Evolutionary conservation across 169 alveolate species (phyloP).

Genomic region (Plasmodium cynomolgi): DNA sequence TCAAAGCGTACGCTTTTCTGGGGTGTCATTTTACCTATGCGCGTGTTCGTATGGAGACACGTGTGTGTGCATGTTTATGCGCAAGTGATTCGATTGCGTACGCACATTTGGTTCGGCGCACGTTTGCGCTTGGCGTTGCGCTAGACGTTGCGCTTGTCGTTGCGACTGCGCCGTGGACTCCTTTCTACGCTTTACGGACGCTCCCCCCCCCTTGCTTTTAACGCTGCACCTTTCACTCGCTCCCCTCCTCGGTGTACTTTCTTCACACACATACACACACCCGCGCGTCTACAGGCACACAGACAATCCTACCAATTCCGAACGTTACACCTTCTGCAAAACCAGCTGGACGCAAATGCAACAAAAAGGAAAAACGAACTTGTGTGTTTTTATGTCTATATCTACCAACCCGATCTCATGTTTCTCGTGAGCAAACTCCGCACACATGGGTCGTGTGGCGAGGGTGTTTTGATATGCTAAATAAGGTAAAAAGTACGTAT

Average conservation of each 20-base stretch:
- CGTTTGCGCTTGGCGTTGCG: not conserved
- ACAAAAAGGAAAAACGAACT: not conserved
- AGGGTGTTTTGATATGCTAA: not conserved
- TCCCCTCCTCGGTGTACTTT: not conserved
- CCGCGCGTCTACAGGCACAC: not conserved
- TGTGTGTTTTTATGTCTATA: not conserved
- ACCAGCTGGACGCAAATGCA: not conserved
- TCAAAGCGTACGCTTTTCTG: not conserved
- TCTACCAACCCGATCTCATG: not conserved
- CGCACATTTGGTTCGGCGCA: not conserved
- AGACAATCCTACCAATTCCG: not conserved
- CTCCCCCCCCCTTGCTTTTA: not conserved
- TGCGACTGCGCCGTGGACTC: not conserved
- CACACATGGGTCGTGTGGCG: not conserved
- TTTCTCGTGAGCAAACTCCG: not conserved
- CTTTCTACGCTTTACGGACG: not conserved
- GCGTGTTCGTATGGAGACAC: not conserved
- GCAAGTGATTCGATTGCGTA: not conserved
- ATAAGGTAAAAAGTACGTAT: not conserved
- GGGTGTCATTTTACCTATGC: constrained; percentile 9
- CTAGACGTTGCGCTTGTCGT: not conserved
- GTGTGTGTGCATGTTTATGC: constrained; percentile 1
- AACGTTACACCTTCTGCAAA: not conserved
- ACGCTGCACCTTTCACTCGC: not conserved
- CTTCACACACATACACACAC: not conserved